Evolutionary conservation across 2,329 filamentous ascomycete genomes (phyloP).

Genomic region (Sclerotinia spermophila): DNA sequence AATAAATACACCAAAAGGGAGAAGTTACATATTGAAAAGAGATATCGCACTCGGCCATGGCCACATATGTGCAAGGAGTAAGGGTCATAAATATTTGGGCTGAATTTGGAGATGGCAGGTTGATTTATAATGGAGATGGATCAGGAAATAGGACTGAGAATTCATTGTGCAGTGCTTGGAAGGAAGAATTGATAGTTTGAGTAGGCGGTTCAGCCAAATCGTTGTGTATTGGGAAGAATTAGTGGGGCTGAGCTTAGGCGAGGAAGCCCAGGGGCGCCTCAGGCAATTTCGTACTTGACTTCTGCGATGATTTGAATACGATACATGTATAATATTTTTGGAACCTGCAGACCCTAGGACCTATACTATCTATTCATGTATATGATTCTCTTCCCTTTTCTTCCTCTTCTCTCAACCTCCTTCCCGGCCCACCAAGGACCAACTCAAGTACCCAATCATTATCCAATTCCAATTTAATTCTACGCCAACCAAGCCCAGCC

Average conservation of each 20-base stretch:
- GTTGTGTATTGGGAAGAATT: not conserved
- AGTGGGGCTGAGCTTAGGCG: not conserved
- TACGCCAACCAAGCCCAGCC: not conserved
- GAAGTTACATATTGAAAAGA: too few relatives aligned
- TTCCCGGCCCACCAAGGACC: not conserved
- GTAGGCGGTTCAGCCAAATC: too few relatives aligned
- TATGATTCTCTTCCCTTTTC: not conserved
- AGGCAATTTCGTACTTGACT: not conserved
- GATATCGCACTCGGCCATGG: too few relatives aligned
- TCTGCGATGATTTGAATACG: not conserved
- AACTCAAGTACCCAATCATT: not conserved
- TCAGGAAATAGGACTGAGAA: too few relatives aligned
- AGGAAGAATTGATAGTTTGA: too few relatives aligned
- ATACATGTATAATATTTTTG: not conserved
- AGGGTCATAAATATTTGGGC: too few relatives aligned
- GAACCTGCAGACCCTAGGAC: not conserved
- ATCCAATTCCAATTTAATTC: constrained; percentile 4
- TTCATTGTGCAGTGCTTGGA: too few relatives aligned
- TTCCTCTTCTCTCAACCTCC: not conserved
- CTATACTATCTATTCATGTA: not conserved
- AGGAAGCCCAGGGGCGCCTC: not conserved
- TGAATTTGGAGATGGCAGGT: too few relatives aligned
- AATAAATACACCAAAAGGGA: too few relatives aligned
- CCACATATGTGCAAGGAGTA: too few relatives aligned
- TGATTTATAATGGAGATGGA: too few relatives aligned